Base-by-base conservation (phyloP, 345 rosid species). In the Brassica juncea region DNA sequence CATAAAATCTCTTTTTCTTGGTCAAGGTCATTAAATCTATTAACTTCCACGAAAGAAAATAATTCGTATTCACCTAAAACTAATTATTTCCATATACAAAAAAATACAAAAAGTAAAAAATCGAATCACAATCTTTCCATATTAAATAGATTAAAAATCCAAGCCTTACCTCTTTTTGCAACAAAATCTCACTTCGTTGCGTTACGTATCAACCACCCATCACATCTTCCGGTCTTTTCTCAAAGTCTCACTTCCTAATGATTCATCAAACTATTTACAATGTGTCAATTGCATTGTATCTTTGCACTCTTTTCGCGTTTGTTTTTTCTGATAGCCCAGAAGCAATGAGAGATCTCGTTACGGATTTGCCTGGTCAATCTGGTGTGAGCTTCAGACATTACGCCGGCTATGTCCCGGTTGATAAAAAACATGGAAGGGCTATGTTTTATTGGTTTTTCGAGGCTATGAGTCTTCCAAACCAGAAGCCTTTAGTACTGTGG, bases 361-460 rank as follows among this genome's bases (percentile, higher is more conserved):
- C 85, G 2, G 77, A 77, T 70, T 83, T 94, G 81, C 91, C 97
- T 0, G 90, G 91, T 64, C 95, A 91, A 79, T 88, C 97, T 5
- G 27, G 9, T 23, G 92, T 85, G 31, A 80, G 67, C 42, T 92
- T 92, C 81, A 78, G 42, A 68, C 98, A 94, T 85, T 89, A 82
- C 58, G 89, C 98, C 0, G 98, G 98, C n/a, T 89, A 89, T 78
- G 81, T 92, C 57, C 86, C 88, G 0, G 97, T 91, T 62, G 74
- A 85, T 76, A 86, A 87, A 75, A 70, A 60, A 31, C 87, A 87
- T 32, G 92, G 90, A 44, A 82, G 98, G 59, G 89, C 91, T 34
- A 87, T 94, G 72, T 94, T 94, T 76, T 92, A 94, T 76, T 94
- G 98, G 97, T 94, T 94, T 84, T 92, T 85, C 31, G 97, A 94